Evolutionary conservation across 257 asterid genomes (phyloP), one percentile per base, ranked within the genome.

Genomic region (Gynochthodes officinalis): DNA sequence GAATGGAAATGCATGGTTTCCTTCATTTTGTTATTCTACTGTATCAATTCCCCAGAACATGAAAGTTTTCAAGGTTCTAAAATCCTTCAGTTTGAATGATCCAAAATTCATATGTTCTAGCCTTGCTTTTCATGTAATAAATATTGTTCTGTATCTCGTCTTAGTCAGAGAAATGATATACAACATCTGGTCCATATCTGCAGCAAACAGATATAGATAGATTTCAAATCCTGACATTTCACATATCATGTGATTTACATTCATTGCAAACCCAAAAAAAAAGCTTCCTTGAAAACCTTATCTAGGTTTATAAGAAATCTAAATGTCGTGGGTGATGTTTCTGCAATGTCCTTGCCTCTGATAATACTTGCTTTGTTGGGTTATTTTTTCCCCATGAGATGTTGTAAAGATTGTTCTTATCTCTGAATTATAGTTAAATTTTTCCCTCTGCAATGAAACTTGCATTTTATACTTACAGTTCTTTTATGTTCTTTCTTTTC

Each of bases 401-500:
- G 33, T 64, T 21, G 46, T n/a, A 5, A 19, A 40, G 12, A 55
- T 4, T 21, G 28, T 13, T 43, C 8, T 37, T 12, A 4, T 39
- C 14, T 39, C 6, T 16, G 46, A 8, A 35, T 21, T 16, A 32
- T 60, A 14, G n/a, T 16, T 16, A 14, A 5, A 40, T 9, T 39
- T 39, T 35, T 40, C 30, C 19, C 2, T 43, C 32, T 16, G 27
- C 16, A 60, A 19, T 72, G 39, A 43, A 14, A 44, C 16, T 33
- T 9, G 16, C 42, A 14, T 35, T 43, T 69, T 42, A 5, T 32
- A 12, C 43, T 44, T 16, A 14, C 50, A 25, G 46, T 4, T 58
- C 27, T 46, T 25, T n/a, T 61, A 63, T 63, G 12, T 25, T 61
- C 70, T 78, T 77, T n/a, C 7, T 50, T 74, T 71, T 73, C 67